phyloP scores from a whole-genome alignment of 2,329 filamentous ascomycete genomes.

The Trichocomaceae sp. region DNA sequence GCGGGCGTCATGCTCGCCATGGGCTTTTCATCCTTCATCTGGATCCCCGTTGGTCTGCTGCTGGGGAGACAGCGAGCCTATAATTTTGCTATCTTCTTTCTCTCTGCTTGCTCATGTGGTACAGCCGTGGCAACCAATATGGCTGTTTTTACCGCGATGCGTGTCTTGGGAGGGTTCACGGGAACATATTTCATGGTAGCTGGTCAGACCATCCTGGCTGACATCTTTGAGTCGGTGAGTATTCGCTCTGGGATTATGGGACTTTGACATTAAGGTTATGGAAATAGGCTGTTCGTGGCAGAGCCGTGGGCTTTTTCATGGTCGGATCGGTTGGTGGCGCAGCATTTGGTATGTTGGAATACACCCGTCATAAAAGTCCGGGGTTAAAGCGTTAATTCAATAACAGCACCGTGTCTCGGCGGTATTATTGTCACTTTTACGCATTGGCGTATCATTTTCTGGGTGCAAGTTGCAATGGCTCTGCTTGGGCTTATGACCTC shows the following conservation, averaged over 20 bases:
- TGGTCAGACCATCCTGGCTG: slow-evolving; percentile 34
- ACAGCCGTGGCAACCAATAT: slow-evolving; percentile 28
- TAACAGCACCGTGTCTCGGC: slow-evolving; percentile 51
- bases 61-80: slow-evolving; percentile 28
- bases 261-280: not conserved
- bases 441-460: slow-evolving; percentile 70
- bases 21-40: slow-evolving; percentile 34
- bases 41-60: slow-evolving; percentile 25
- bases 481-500: slow-evolving; percentile 54
- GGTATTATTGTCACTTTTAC: slow-evolving; percentile 72
- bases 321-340: slow-evolving; percentile 38
- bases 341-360: slow-evolving; percentile 30
- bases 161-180: slow-evolving; percentile 30
- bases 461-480: slow-evolving; percentile 65
- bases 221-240: slow-evolving; percentile 34
- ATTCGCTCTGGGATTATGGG: no score
- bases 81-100: slow-evolving; percentile 27
- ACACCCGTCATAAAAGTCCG: no score
- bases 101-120: slow-evolving; percentile 27
- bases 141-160: slow-evolving; percentile 31
- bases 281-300: slow-evolving; percentile 35
- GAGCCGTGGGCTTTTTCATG: slow-evolving; percentile 40
- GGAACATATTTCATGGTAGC: slow-evolving; percentile 37
- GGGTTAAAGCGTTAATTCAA: not conserved
- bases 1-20: slow-evolving; percentile 33